Evolutionary conservation across 257 asterid genomes (phyloP), one percentile per base, ranked within the genome.

Genomic region (Penstemon davidsonii): DNA sequence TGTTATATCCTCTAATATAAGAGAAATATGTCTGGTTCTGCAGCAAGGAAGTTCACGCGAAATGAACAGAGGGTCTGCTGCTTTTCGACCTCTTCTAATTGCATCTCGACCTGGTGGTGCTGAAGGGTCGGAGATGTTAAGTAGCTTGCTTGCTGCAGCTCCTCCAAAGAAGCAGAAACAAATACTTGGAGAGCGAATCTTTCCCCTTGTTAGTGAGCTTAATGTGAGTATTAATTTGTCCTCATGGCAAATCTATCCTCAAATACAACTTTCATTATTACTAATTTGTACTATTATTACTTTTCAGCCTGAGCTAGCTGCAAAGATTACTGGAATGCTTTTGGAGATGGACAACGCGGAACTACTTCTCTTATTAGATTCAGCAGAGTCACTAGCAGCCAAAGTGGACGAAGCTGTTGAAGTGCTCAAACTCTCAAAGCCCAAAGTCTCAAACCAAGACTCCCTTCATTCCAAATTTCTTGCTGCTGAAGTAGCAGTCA

Each of bases 251-350:
- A 15, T 2, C 33, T 25, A 25, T 25, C 18, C 18, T 15, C 33
- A 25, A 25, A 25, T 25, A 25, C 33, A 25, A 25, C 33, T 25
- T 15, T 25, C 33, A 25, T 25, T 25, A 25, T 2, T 25, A 25
- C 33, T 25, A 25, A 25, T 25, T 25, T 25, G 33, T 25, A 25
- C 33, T 25, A 25, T 25, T 25, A 25, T 41, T 55, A 3, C 66
- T 25, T 53, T 71, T 82, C 84, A 92, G 96, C 92, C 95, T 76
- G 91, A 84, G 45, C 80, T 83, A 41, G 90, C 90, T 47, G 83
- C 84, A 67, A 92, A 92, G 83, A 83, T 92, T 70, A 92, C 96
- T 8, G 96, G 98, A 55, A 92, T 92, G 98, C 88, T 92, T 33
- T 58, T 92, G 86, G 98, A 92, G 87, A 92, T 92, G 96, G 95